These are phyloP conservation scores for Colletotrichum truncatum DNA, from an alignment of 2,329 filamentous ascomycete species.

Conservation along the genomic window DNA sequence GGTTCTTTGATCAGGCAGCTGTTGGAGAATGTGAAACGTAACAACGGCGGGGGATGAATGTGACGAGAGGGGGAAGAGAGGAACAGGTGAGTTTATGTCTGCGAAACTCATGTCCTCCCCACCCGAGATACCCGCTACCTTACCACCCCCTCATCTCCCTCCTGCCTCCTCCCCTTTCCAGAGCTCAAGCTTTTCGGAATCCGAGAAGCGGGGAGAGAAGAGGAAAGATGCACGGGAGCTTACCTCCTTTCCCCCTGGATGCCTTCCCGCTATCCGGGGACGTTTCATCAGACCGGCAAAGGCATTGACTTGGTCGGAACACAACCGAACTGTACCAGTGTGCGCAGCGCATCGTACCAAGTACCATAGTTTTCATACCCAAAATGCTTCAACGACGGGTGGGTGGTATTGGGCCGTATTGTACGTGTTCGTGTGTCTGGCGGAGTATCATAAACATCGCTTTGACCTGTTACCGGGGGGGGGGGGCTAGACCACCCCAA, in stretches of 20 bases:
- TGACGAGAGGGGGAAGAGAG: not conserved
- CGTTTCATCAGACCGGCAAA: constrained; percentile 14
- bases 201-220: not conserved
- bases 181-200: constrained; percentile 8
- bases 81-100: constrained; percentile 18
- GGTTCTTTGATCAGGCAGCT: not conserved
- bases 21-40: not conserved
- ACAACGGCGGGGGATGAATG: not conserved
- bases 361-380: not conserved
- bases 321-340: constrained; percentile 3
- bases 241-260: too few species aligned
- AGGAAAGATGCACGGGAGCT: not conserved
- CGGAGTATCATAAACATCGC: not conserved
- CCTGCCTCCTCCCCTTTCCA: not conserved
- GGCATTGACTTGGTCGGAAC: constrained; percentile 7
- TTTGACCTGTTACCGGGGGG: not conserved
- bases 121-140: not conserved
- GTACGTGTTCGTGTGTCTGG: not conserved
- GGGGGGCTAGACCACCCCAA: not conserved
- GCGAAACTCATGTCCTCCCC: not conserved
- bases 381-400: not conserved
- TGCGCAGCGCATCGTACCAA: not conserved
- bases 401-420: not conserved
- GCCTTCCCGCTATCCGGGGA: constrained; percentile 3
- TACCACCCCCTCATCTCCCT: not conserved